phyloP scores from a whole-genome alignment of 768 basidiomycete species.

The Termitomyces sp. region DNA sequence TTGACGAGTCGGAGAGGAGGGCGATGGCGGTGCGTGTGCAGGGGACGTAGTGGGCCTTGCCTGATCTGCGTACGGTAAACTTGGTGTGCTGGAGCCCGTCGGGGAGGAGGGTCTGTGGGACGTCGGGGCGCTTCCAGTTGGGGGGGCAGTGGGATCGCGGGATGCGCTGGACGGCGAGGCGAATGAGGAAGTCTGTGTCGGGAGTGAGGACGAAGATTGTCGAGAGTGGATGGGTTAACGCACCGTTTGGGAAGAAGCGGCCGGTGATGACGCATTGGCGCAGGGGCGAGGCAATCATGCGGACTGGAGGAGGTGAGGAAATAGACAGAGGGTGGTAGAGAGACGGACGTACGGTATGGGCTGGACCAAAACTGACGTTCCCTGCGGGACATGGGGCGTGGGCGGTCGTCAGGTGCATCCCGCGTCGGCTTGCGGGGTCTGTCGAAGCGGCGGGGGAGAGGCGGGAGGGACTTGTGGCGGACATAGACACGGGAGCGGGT shows the following conservation, averaged over 20 bases:
- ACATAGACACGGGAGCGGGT: conserved; percentile 43
- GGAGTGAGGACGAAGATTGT: neutral
- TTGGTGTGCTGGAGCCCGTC: conserved; percentile 68
- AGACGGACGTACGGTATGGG: conserved; percentile 59
- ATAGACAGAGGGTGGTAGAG: conserved; percentile 6
- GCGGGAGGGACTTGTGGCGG: conserved; percentile 57
- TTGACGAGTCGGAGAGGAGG: conserved; percentile 31
- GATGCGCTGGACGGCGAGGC: conserved; percentile 48
- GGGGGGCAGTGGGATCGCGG: conserved; percentile 19
- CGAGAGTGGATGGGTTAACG: conserved; percentile 5
- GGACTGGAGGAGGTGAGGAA: conserved; percentile 38
- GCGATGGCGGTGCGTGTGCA: conserved; percentile 55
- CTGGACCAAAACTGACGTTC: conserved; percentile 71
- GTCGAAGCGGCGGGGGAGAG: conserved; percentile 28
- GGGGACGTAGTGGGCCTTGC: conserved; percentile 47
- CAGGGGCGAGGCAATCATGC: conserved; percentile 67
- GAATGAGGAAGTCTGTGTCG: conserved; percentile 59
- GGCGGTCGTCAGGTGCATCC: conserved; percentile 34
- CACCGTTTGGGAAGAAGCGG: conserved; percentile 56
- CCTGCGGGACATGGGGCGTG: conserved; percentile 56
- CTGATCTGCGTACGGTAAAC: conserved; percentile 45
- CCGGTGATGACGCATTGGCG: conserved; percentile 50
- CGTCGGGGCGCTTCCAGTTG: neutral
- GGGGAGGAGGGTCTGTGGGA: conserved; percentile 29
- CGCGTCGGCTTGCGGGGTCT: conserved; percentile 7